Evolutionary conservation across 2,329 filamentous ascomycete genomes (phyloP).

Genomic region (Alternaria gaisen): DNA sequence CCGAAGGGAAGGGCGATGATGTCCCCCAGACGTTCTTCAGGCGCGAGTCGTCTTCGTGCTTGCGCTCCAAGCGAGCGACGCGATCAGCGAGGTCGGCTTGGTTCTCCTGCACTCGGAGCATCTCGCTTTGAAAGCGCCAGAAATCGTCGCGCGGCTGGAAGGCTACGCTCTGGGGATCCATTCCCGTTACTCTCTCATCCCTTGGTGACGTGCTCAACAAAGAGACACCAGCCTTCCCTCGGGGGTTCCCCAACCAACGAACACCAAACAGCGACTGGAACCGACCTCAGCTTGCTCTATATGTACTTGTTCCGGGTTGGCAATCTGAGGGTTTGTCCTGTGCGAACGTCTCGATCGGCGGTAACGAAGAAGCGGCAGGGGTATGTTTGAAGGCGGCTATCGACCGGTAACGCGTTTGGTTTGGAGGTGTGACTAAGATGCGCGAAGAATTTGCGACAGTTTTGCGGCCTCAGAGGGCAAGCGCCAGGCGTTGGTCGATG

Average conservation of each 20-base stretch:
- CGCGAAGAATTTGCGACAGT: neutral
- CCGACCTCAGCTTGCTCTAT: conserved; percentile 8
- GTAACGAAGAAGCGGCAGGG: neutral
- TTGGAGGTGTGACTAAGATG: neutral
- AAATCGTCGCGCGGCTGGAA: conserved; percentile 71
- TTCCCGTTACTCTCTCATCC: conserved; percentile 51
- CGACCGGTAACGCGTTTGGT: neutral
- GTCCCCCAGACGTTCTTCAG: conserved; percentile 89
- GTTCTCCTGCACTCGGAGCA: conserved; percentile 67
- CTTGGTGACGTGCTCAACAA: conserved; percentile 33
- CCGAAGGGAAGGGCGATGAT: conserved; percentile 85
- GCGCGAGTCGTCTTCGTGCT: conserved; percentile 69
- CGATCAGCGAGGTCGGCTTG: conserved; percentile 70
- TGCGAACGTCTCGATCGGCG: conserved; percentile 3
- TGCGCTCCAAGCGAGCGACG: conserved; percentile 67
- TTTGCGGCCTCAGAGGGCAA: neutral
- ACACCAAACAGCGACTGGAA: conserved; percentile 20
- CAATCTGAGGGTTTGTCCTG: neutral
- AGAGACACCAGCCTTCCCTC: conserved; percentile 32
- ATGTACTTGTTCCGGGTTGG: neutral
- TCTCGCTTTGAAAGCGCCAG: conserved; percentile 70
- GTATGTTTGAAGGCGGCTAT: neutral
- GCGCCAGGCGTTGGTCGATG: conserved; percentile 2
- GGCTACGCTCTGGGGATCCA: conserved; percentile 70
- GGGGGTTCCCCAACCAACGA: conserved; percentile 21